phyloP scores from a whole-genome alignment of 768 basidiomycete genomes.

The Sutorius australiensis region DNA sequence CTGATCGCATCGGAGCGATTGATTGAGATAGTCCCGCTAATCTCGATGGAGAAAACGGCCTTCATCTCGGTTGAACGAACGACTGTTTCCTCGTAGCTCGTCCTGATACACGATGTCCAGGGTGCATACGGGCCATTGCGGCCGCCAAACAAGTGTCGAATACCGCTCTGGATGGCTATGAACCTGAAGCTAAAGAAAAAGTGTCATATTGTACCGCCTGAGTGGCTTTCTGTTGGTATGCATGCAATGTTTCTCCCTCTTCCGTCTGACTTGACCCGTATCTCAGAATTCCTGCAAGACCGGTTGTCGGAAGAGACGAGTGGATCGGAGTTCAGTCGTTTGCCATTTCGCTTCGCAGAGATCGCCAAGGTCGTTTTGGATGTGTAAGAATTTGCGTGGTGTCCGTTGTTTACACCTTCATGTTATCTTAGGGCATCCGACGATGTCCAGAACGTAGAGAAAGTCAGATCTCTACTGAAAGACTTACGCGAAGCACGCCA shows the following conservation, averaged over 20 bases:
- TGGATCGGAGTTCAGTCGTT: slow-evolving; percentile 64
- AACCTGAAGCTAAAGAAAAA: slow-evolving; percentile 94
- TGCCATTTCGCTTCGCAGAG: slow-evolving; percentile 89
- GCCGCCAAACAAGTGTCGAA: slow-evolving; percentile 76
- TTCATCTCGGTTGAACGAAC: slow-evolving; percentile 73
- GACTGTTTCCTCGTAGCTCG: slow-evolving; percentile 4
- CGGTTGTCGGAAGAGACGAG: slow-evolving; percentile 72
- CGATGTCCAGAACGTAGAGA: slow-evolving; percentile 82
- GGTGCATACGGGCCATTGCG: slow-evolving; percentile 90
- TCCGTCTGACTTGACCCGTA: not conserved
- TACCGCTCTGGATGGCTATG: slow-evolving; percentile 96
- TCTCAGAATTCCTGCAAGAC: slow-evolving; percentile 75
- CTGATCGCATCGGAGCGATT: slow-evolving; percentile 82
- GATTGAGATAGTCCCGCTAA: slow-evolving; percentile 83
- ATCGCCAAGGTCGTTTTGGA: slow-evolving; percentile 91
- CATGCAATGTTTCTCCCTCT: not conserved
- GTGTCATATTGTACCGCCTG: slow-evolving; percentile 86
- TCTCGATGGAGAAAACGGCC: slow-evolving; percentile 86
- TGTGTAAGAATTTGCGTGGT: slow-evolving; percentile 50
- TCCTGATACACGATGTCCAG: slow-evolving; percentile 38
- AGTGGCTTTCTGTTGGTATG: slow-evolving; percentile 85
- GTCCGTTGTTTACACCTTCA: not conserved
- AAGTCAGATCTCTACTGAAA: slow-evolving; percentile 79
- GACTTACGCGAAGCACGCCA: slow-evolving; percentile 96
- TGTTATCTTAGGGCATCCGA: slow-evolving; percentile 68